These are phyloP conservation scores for Tremella yokohamensis DNA, from an alignment of 768 basidiomycete genomes.

Conservation along the genomic window DNA sequence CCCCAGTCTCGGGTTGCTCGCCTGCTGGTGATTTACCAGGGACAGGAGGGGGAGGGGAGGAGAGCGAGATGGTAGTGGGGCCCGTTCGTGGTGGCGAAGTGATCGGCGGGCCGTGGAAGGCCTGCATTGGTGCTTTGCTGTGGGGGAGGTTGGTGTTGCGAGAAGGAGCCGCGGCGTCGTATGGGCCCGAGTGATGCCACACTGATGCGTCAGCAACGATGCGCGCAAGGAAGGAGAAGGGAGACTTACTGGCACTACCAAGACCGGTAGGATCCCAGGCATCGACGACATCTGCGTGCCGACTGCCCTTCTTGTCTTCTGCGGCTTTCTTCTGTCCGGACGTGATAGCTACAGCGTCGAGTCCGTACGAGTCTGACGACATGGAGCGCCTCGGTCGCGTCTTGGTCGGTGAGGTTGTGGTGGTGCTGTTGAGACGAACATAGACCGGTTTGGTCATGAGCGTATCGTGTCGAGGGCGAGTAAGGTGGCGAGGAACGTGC, in stretches of 20 bases:
- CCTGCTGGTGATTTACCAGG: conserved; percentile 16
- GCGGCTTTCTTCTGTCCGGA: conserved; percentile 38
- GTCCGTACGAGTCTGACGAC: conserved; percentile 41
- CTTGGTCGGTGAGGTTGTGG: conserved; percentile 26
- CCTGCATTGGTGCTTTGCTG: conserved; percentile 47
- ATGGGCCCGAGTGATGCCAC: conserved; percentile 50
- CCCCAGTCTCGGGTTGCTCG: conserved; percentile 6
- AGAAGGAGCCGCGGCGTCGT: conserved; percentile 50
- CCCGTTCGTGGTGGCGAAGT: conserved; percentile 23
- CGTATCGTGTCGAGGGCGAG: conserved; percentile 10
- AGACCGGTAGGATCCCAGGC: conserved; percentile 51
- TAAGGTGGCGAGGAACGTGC: conserved; percentile 2
- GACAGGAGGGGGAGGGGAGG: conserved; percentile 24
- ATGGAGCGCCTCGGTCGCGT: conserved; percentile 35
- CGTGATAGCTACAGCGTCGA: conserved; percentile 21
- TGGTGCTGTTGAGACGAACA: conserved; percentile 19
- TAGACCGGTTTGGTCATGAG: conserved; percentile 2
- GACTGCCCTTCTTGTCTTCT: conserved; percentile 46
- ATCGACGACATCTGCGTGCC: conserved; percentile 51
- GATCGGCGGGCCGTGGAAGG: conserved; percentile 34
- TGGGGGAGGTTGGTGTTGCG: conserved; percentile 38
- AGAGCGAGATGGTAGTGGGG: conserved; percentile 29
- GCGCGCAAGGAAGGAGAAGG: neutral
- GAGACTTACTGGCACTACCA: conserved; percentile 44
- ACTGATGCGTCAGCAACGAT: conserved; percentile 20